These are phyloP conservation scores for Aspergillus carbonarius DNA, from an alignment of 2,329 filamentous ascomycete species.

Conservation along the genomic window DNA sequence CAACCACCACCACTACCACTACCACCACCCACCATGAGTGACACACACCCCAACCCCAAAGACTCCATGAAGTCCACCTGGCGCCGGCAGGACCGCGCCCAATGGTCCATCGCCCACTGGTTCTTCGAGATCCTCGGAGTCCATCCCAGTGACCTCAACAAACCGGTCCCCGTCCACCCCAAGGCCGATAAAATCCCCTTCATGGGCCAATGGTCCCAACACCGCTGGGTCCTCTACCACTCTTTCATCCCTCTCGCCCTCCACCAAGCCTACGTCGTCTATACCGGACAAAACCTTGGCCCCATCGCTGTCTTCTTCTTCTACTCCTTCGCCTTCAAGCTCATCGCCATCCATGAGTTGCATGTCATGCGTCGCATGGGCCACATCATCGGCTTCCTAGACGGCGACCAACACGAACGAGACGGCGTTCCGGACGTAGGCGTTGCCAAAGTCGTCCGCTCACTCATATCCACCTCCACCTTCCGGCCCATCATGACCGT, in stretches of 20 bases:
- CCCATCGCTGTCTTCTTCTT: constrained; percentile 34
- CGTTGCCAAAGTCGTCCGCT: constrained; percentile 34
- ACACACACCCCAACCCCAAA: constrained; percentile 21
- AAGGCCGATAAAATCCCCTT: constrained; percentile 47
- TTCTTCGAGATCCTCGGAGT: constrained; percentile 33
- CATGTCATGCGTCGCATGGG: constrained; percentile 40
- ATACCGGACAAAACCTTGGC: constrained; percentile 32
- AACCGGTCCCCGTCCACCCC: constrained; percentile 38
- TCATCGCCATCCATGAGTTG: constrained; percentile 43
- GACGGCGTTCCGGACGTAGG: constrained; percentile 46
- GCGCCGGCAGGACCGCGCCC: constrained; percentile 26
- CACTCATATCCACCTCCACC: constrained; percentile 35
- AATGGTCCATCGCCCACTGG: constrained; percentile 36
- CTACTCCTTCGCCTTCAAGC: constrained; percentile 43
- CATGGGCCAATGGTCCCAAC: constrained; percentile 35
- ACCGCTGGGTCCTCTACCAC: constrained; percentile 44
- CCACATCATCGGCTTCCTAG: constrained; percentile 43
- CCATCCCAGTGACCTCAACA: constrained; percentile 28
- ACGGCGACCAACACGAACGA: constrained; percentile 46
- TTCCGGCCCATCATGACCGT: constrained; percentile 37
- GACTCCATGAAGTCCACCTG: constrained; percentile 47
- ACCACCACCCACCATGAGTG: constrained; percentile 17
- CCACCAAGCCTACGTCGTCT: constrained; percentile 37
- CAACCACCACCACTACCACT: constrained; percentile 7
- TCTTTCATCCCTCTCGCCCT: constrained; percentile 38